Conservation (phyloP, 768 basidiomycete species). For the Goffeauzyma gilvescens region DNA sequence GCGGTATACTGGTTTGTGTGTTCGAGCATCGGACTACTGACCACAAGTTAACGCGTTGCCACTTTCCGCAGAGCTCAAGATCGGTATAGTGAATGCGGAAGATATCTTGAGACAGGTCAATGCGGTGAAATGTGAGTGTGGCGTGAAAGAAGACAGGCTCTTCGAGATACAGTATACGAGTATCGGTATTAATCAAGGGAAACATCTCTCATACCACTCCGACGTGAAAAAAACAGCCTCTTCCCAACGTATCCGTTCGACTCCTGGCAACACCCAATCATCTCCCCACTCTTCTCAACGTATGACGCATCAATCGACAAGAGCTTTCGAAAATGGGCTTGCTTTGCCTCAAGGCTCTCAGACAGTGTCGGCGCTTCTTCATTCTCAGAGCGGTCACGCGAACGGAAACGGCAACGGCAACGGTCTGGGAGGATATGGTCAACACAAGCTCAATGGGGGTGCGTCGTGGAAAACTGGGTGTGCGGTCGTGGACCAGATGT, state of each 20-base stretch:
- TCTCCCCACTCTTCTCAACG: neutral
- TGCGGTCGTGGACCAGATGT: neutral
- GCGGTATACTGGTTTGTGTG: neutral
- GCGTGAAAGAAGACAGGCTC: no score
- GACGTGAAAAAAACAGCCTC: neutral
- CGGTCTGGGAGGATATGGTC: no score
- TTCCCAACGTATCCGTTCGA: neutral
- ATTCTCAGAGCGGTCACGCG: neutral
- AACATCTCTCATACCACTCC: neutral
- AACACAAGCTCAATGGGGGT: no score
- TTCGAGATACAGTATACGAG: no score
- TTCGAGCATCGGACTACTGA: no score
- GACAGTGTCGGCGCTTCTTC: neutral
- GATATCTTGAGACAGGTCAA: constrained; percentile 18
- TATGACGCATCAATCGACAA: neutral
- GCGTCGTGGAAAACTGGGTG: neutral
- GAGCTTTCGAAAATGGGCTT: neutral
- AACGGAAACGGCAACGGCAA: no score
- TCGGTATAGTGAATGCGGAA: constrained; percentile 14
- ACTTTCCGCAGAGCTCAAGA: constrained; percentile 16
- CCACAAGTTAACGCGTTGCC: neutral
- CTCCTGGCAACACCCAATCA: neutral
- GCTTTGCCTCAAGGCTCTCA: neutral
- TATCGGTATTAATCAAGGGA: neutral
- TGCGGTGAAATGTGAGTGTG: no score